Evolutionary conservation across 768 basidiomycete genomes (phyloP), one percentile per base, ranked within the genome.

Genomic region (Paxillus involutus): DNA sequence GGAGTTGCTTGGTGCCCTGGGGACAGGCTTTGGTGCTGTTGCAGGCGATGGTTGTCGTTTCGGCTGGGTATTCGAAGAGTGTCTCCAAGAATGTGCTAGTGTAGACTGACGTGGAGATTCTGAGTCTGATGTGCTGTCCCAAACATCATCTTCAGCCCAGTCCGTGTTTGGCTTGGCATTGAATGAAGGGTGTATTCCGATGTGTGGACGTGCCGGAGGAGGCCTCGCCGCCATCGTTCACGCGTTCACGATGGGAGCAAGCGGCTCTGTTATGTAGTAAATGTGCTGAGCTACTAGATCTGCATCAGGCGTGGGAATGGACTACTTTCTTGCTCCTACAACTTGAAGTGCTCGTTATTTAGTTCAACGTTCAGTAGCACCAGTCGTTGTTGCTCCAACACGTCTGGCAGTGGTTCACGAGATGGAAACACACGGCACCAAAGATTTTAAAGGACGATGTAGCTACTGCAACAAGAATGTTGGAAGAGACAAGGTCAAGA

Each of bases 131-230:
- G 80, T 78, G 62, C 85, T 88, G 72, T 92, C 90, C 90, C 90
- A 93, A 44, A 83, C 89, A 67, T 93, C 90, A 65, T 92, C 90
- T 67, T 91, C 89, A n/a, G 74, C 87, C 86, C 88, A 88, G 49
- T 90, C 88, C 47, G 71, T 69, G 53, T 71, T 80, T 60, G 73
- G 77, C 48, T 57, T 79, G 53, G 78, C 76, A 70, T 62, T 73
- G 71, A 66, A 67, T 32, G 61, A 68, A 6, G 85, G 75, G 55
- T 82, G 78, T 41, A 89, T 73, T 41, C 80, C 86, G 56, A 86
- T 81, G 72, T 89, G 88, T 43, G 88, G 88, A 46, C 86, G 79
- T 46, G 88, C 78, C 61, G 89, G 87, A 44, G 88, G 88, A 26
- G 88, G 80, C 61, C 84, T 79, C 56, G 86, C 77, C 70, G 73